Evolutionary conservation across 2,329 filamentous ascomycete genomes (phyloP), one percentile per base, ranked within the genome.

Genomic region (Neonectria magnoliae): DNA sequence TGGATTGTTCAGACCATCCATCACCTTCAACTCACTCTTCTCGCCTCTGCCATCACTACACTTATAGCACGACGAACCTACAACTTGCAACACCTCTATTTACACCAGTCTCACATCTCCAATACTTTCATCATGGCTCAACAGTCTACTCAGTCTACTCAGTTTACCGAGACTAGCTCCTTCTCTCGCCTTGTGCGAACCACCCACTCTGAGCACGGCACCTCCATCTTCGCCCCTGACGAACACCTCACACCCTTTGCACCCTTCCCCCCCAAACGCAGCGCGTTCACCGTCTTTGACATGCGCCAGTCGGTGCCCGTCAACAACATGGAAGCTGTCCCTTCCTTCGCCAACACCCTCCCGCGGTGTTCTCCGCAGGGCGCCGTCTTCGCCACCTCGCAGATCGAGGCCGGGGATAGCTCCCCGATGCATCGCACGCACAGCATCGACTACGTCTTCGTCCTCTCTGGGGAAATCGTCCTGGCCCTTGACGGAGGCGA

Each of bases 351-450:
- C 13, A 64, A 68, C 13, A 67, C 67, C 9, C 64, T 80, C 3
- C 79, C 80, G 0, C 75, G 78, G 22, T 79, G 77, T n/a, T 71
- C 78, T 5, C 76, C 76, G 0, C 38, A 61, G 4, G 81, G 81
- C 9, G 68, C 77, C n/a, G 62, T 76, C 18, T 81, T 81, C 66
- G 72, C 75, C 59, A 62, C 80, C 38, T 70, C 71, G 2, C 71
- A 80, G 67, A 72, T 79, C 52, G 71, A 73, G 18, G 76, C 77
- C 3, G 69, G 66, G 0, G 69, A 58, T 14, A 69, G 62, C 51
- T 74, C 72, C 8, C 81, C 80, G 1, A 80, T 82, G 77, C 81
- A 83, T 64, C 79, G 81, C 13, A 83, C 81, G 1, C 54, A 75
- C 36, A 82, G 75, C 52, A 65, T 81, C 9, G 81, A 83, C 67